Base-by-base conservation (phyloP, 176 grass and related monocot species). In the Bothriochloa decipiens region DNA sequence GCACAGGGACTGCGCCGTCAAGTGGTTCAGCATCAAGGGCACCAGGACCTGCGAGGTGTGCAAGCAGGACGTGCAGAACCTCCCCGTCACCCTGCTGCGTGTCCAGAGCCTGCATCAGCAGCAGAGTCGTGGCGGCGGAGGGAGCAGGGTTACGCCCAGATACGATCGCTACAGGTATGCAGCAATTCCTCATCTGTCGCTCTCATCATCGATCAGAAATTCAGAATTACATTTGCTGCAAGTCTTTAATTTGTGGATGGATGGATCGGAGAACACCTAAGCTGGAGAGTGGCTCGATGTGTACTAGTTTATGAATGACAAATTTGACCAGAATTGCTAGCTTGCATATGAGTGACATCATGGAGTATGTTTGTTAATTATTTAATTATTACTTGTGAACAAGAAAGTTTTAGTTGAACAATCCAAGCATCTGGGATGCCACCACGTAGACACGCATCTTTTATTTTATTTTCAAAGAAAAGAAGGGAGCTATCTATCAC, bases 21-120 rank as follows among this genome's bases (percentile, higher is more conserved):
- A 94, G 79, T 99, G 96, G 93, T 99, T 99, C 87, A 90, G 58
- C 71, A 94, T 96, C 63, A 95, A 89, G 81, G 96, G 93, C n/a
- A 99, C 67, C 1, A 76, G 86, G 49, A 90, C 82, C 61, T 98
- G 96, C 12, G 96, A 99, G 86, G 93, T 99, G 17, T 99, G 96
- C 77, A 89, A 92, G 68, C 61, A 88, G 6, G 91, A 96, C 68
- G 96, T 99, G 27, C 52, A 77, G 86, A 99, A 99, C 75, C 90
- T 99, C n/a, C 89, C 93, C 0, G 96, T 99, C 37, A 99, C 93
- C 22, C 89, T 99, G 0, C 50, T 99, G 0, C 87, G 96, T 10
- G 84, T 96, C 8, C 89, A 86, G 62, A 85, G 85, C 78, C 45
- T 40, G 18, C 88, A 52, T 8, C 70, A 8, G 1, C 70, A 71